Base-by-base conservation (phyloP, 164 flowering plant genomes). In the Nelumbo lutea region DNA sequence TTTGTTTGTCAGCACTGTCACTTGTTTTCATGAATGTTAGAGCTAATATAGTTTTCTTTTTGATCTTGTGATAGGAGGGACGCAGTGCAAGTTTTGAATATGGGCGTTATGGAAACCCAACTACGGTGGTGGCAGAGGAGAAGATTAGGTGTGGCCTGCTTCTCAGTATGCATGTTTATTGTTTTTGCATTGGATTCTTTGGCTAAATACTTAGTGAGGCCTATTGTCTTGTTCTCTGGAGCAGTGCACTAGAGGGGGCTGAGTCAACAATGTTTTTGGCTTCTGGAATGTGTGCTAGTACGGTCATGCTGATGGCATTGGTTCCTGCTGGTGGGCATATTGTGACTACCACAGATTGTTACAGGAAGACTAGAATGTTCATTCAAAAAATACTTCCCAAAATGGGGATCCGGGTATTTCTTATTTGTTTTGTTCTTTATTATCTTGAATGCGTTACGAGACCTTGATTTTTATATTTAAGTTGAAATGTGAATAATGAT, bases 251-350 rank as follows among this genome's bases (percentile, higher is more conserved):
- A 45, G 99, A 95, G 80, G 97, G 95, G 66, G 98, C 99, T 77
- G 98, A 95, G 78, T 83, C 98, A 55, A 92, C 99, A 9, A 6
- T 92, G 72, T 68, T 95, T 39, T 39, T 86, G 87, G 96, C 98
- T 70, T 95, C 99, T 77, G 99, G 99, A 61, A 95, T 92, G 98
- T 88, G 88, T 80, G 97, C 95, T 64, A 88, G 88, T 75, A 88
- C 84, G 14, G 86, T 89, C 60, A 56, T 93, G 90, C 58, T 95
- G 69, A 61, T 92, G 89, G 96, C 99, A 72, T 79, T 95, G 85
- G 93, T 93, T 72, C 88, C 92, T 42, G 89, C 90, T 71, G 99
- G 97, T 69, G 98, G 99, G 61, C 99, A 95, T 81, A 77, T 95
- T 59, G 86, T 95, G 68, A 95, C 96, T 6, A 95, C 99, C 50